These are phyloP conservation scores for Aspergillus panamensis DNA, from an alignment of 495 filamentous ascomycete genomes.

Conservation along the genomic window DNA sequence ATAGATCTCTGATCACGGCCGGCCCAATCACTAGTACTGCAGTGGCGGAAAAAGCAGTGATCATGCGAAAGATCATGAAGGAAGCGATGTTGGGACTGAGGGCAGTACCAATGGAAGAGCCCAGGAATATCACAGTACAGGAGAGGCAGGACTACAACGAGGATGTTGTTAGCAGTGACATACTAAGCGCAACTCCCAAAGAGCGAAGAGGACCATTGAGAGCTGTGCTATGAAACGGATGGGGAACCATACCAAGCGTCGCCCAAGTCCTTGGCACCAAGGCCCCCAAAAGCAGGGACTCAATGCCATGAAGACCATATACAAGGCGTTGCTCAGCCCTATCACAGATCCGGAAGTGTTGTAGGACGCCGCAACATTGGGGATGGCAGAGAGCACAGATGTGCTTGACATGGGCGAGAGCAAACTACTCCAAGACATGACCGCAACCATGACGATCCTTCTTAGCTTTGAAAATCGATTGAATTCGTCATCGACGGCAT, in stretches of 20 bases:
- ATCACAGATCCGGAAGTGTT: constrained; percentile 17
- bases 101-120: constrained; percentile 13
- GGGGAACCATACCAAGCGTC: constrained; percentile 9
- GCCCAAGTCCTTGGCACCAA: constrained; percentile 13
- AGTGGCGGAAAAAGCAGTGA: constrained; percentile 14
- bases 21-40: constrained; percentile 17
- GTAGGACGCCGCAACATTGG: constrained; percentile 17
- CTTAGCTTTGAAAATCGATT: constrained; percentile 10
- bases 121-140: constrained; percentile 7
- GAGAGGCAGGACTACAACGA: constrained; percentile 12
- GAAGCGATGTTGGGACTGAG: constrained; percentile 16
- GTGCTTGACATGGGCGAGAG: constrained; percentile 18
- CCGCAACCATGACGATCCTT: constrained; percentile 12
- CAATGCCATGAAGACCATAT: constrained; percentile 20
- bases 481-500: constrained; percentile 5
- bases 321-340: constrained; percentile 17
- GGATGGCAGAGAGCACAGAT: constrained; percentile 17
- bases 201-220: not conserved
- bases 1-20: constrained; percentile 14
- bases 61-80: constrained; percentile 21
- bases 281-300: constrained; percentile 20
- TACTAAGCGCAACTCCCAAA: not conserved
- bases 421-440: constrained; percentile 12
- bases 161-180: not conserved
- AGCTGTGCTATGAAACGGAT: not conserved